phyloP scores from a whole-genome alignment of 2,329 filamentous ascomycete species.

The Botrytis fragariae region DNA sequence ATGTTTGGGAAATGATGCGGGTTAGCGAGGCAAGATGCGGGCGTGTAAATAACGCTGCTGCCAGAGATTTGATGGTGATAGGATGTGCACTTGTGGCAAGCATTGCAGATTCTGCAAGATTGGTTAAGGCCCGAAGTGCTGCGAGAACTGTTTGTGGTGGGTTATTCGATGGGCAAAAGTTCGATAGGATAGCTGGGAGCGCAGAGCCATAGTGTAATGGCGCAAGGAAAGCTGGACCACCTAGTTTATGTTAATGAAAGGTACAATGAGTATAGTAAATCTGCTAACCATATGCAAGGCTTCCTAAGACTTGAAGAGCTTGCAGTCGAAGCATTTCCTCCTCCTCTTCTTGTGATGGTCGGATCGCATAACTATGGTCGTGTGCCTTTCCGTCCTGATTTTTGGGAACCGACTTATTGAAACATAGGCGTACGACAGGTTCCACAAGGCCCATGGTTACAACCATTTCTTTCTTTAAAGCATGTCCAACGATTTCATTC shows the following conservation, averaged over 20 bases:
- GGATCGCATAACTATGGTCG: conserved; percentile 43
- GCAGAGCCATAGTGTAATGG: conserved; percentile 68
- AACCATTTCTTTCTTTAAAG: conserved; percentile 79
- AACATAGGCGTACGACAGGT: conserved; percentile 55
- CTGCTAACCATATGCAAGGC: conserved; percentile 73
- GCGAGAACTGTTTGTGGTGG: conserved; percentile 67
- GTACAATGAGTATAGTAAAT: not conserved
- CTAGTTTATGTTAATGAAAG: conserved; percentile 45
- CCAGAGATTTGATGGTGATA: conserved; percentile 51
- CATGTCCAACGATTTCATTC: conserved; percentile 85
- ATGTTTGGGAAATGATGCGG: conserved; percentile 61
- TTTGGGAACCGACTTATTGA: conserved; percentile 41
- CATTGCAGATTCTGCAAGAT: conserved; percentile 64
- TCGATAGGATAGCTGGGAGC: conserved; percentile 67
- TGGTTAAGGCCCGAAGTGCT: conserved; percentile 70
- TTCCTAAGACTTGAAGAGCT: conserved; percentile 79
- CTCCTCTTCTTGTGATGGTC: conserved; percentile 54
- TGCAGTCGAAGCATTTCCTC: conserved; percentile 71
- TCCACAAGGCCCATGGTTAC: conserved; percentile 68
- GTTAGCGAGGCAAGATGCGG: conserved; percentile 61
- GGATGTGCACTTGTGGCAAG: conserved; percentile 52
- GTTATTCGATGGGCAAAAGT: conserved; percentile 63
- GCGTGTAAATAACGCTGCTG: conserved; percentile 63
- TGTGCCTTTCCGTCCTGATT: conserved; percentile 47
- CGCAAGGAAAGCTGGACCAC: conserved; percentile 73